Evolutionary conservation across 331 rosid species (phyloP).

Genomic region (Dryas integrifolia): DNA sequence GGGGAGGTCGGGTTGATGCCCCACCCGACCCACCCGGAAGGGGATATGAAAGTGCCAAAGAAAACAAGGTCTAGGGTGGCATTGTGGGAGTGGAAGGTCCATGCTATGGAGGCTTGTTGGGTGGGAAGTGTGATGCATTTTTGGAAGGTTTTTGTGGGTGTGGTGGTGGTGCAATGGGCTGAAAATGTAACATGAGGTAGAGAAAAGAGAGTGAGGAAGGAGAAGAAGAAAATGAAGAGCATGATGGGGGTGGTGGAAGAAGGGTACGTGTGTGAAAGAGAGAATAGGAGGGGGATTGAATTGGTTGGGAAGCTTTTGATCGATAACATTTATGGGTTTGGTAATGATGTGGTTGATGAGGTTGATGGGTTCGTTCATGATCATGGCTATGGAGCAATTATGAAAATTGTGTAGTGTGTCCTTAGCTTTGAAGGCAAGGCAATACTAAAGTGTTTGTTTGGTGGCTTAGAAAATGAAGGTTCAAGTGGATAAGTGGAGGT

Average conservation of each 20-base stretch:
- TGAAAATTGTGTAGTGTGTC: constrained; percentile 22
- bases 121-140: constrained; percentile 83
- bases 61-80: constrained; percentile 73
- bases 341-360: constrained; percentile 32
- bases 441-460: constrained; percentile 39
- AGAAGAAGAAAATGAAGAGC: constrained; percentile 30
- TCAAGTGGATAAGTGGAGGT: not conserved
- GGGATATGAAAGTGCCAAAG: constrained; percentile 87
- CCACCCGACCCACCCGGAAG: constrained; percentile 96
- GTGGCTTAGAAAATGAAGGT: constrained; percentile 34
- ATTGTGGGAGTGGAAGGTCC: constrained; percentile 81
- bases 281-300: constrained; percentile 8
- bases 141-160: constrained; percentile 54
- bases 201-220: constrained; percentile 34
- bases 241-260: constrained; percentile 33
- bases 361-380: constrained; percentile 29
- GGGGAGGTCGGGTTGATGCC: constrained; percentile 80
- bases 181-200: constrained; percentile 41
- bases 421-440: constrained; percentile 80
- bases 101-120: constrained; percentile 91
- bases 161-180: constrained; percentile 66
- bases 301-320: constrained; percentile 31
- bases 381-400: constrained; percentile 38
- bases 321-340: constrained; percentile 30
- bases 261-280: constrained; percentile 3